These are phyloP conservation scores for Datisca glomerata DNA, from an alignment of 306 rosid species.

Conservation along the genomic window DNA sequence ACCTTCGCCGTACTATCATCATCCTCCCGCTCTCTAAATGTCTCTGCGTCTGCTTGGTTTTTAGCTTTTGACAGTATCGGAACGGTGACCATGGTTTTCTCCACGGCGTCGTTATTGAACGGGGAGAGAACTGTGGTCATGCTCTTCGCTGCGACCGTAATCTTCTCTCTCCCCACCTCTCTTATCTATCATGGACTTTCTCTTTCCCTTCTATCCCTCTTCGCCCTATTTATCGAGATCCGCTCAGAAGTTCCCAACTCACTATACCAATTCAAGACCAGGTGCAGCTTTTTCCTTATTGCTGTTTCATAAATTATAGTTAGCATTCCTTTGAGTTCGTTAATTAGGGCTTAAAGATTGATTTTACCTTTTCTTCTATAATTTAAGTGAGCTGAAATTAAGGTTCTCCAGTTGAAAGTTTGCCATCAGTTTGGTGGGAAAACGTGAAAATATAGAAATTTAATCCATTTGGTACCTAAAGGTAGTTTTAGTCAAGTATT, in stretches of 20 bases:
- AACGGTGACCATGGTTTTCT: slow-evolving; percentile 22
- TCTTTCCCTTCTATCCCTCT: slow-evolving; percentile 57
- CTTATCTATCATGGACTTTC: slow-evolving; percentile 63
- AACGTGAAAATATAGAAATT: neutral
- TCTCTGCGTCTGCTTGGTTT: neutral
- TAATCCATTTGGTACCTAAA: neutral
- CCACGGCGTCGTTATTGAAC: slow-evolving; percentile 21
- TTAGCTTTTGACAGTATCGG: neutral
- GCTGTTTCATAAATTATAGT: neutral
- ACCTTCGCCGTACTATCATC: too few species aligned
- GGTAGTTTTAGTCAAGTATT: neutral
- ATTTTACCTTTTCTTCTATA: neutral
- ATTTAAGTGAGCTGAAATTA: neutral
- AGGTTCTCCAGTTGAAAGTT: neutral
- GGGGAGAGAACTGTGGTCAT: slow-evolving; percentile 74
- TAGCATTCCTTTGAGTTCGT: neutral
- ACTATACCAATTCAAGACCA: slow-evolving; percentile 33
- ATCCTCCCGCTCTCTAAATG: neutral
- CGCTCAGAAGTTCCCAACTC: slow-evolving; percentile 35
- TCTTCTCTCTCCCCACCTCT: slow-evolving; percentile 59
- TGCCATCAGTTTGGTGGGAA: neutral
- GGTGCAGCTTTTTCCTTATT: slow-evolving; percentile 18
- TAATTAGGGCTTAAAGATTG: neutral
- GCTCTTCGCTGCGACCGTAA: slow-evolving; percentile 38
- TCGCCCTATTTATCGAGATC: slow-evolving; percentile 62